Percentiles rank a stretch among this genome's conserved stretches.
These are phyloP conservation scores for Blastocystis sp. DNA, from an alignment of 352 stramenopile species.

Conservation along the genomic window DNA sequence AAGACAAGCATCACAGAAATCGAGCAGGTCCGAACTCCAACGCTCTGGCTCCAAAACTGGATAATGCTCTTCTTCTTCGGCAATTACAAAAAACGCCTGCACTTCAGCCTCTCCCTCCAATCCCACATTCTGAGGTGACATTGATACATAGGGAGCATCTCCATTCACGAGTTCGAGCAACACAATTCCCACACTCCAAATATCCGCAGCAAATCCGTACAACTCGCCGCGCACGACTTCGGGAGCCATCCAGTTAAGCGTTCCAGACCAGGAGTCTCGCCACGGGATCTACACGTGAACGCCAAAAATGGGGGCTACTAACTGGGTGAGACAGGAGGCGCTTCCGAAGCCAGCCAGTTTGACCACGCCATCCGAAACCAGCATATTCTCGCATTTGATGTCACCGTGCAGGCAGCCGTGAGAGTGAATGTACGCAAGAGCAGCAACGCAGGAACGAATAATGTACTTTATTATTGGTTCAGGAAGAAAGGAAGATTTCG, in stretches of 20 bases:
- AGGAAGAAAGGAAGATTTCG: neutral
- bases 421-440: neutral
- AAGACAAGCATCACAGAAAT: conserved; percentile 1
- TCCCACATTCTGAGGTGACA: neutral
- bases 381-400: neutral
- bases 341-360: neutral
- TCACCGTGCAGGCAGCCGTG: neutral
- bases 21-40: neutral
- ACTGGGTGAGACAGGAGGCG: neutral
- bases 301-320: neutral
- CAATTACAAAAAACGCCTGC: neutral
- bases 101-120: neutral
- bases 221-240: conserved; percentile 6
- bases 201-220: conserved; percentile 4
- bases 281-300: neutral
- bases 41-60: neutral
- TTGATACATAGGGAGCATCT: neutral
- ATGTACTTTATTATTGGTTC: neutral
- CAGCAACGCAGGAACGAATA: neutral
- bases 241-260: neutral
- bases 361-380: neutral
- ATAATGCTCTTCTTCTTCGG: neutral
- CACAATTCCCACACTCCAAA: conserved; percentile 26
- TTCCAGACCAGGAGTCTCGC: neutral
- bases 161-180: conserved; percentile 10